Conservation (phyloP, 2,329 filamentous ascomycete species). For the Phaeophleospora eucalypticola region DNA sequence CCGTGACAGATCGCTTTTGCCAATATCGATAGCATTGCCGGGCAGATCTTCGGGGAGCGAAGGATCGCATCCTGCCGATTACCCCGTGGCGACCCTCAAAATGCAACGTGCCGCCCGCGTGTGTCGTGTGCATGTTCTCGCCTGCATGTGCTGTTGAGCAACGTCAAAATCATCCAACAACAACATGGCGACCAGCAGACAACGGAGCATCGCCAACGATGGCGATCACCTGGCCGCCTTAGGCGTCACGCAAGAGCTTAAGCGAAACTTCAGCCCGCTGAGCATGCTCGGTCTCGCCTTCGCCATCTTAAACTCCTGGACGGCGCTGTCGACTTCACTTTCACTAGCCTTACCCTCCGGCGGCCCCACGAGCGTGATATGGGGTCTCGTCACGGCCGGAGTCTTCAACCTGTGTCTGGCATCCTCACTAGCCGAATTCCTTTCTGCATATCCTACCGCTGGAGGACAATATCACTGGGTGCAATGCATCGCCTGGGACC, state of each 20-base stretch:
- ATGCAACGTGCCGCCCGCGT: no score
- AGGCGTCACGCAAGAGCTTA: conserved; percentile 56
- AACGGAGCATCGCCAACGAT: not conserved
- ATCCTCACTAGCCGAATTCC: conserved; percentile 64
- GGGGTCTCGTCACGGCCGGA: conserved; percentile 58
- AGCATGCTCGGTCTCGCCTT: conserved; percentile 61
- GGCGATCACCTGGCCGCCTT: conserved; percentile 50
- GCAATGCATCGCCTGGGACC: conserved; percentile 58
- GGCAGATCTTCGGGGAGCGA: no score
- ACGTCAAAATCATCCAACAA: no score
- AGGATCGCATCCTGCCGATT: no score
- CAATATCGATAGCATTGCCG: no score
- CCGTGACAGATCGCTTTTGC: no score
- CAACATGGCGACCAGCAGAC: not conserved
- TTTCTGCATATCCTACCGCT: conserved; percentile 51
- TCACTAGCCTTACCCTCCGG: conserved; percentile 64
- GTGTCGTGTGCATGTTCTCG: no score
- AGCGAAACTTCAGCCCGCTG: conserved; percentile 55
- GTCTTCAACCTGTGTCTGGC: conserved; percentile 68
- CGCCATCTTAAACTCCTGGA: conserved; percentile 62
- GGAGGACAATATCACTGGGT: conserved; percentile 65
- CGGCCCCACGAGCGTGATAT: conserved; percentile 66
- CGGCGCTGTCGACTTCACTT: conserved; percentile 55
- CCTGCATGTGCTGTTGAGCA: no score
- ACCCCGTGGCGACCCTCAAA: no score